Evolutionary conservation across 1,139 yeast species (phyloP).

Genomic region (Taphrina betulina): DNA sequence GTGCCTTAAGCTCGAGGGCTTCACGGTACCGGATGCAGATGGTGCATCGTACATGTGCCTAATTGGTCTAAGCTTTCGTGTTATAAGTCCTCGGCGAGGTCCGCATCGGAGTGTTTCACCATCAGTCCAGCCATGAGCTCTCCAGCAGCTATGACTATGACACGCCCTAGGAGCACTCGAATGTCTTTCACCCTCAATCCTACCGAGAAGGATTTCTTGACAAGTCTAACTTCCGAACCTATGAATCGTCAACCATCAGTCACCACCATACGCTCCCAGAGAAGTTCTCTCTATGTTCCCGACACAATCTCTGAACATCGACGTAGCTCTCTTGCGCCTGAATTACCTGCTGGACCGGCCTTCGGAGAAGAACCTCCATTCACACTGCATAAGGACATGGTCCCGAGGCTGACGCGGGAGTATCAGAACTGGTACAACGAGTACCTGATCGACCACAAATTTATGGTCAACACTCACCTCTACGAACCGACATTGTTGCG

Average conservation of each 20-base stretch:
- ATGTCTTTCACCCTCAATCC: too few species aligned
- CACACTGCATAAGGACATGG: conserved; percentile 19
- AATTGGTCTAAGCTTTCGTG: too few species aligned
- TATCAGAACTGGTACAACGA: conserved; percentile 27
- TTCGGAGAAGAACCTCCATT: conserved; percentile 29
- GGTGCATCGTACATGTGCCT: too few species aligned
- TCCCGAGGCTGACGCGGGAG: conserved; percentile 16
- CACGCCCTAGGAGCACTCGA: too few species aligned
- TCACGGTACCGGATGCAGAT: too few species aligned
- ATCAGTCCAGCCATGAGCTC: too few species aligned
- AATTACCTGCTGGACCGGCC: conserved; percentile 20
- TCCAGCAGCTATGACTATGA: too few species aligned
- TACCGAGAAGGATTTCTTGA: too few species aligned
- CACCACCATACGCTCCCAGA: conserved; percentile 1
- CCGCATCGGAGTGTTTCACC: too few species aligned
- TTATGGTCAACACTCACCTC: conserved; percentile 28
- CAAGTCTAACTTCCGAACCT: too few species aligned
- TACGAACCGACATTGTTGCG: conserved; percentile 28
- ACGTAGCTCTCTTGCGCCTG: conserved; percentile 21
- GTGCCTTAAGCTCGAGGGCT: too few species aligned
- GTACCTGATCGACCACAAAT: conserved; percentile 30
- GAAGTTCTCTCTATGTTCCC: conserved; percentile 15
- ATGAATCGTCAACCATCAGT: conserved; percentile 16
- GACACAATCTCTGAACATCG: conserved; percentile 17
- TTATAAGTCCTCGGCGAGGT: too few species aligned